Conservation (phyloP, 805 yeast species). For the Lipomyces orientalis region DNA sequence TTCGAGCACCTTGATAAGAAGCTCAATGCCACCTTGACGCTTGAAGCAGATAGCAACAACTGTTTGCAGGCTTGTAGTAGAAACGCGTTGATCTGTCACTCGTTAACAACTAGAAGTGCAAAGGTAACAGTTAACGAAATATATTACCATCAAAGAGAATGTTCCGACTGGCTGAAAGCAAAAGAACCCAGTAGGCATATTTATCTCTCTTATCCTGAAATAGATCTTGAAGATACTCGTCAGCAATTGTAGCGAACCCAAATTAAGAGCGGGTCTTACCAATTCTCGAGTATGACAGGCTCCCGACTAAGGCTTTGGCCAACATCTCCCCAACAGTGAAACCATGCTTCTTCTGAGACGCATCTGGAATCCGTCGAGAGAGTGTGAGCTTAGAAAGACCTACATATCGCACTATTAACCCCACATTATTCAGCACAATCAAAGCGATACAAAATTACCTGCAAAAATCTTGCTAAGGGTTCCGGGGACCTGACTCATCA, state of each 20-base stretch:
- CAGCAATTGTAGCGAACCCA: background rate
- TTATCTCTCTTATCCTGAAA: slow-evolving; percentile 30
- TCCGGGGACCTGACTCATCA: slow-evolving; percentile 36
- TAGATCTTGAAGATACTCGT: slow-evolving; percentile 10
- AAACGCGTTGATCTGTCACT: slow-evolving; percentile 27
- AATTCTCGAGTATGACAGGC: slow-evolving; percentile 30
- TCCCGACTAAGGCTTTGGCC: slow-evolving; percentile 37
- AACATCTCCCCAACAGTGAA: slow-evolving; percentile 41
- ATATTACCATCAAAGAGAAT: slow-evolving; percentile 28
- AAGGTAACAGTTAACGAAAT: background rate
- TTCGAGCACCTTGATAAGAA: slow-evolving; percentile 38
- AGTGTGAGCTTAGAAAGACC: slow-evolving; percentile 34
- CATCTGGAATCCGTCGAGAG: slow-evolving; percentile 32
- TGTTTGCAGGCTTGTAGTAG: slow-evolving; percentile 26
- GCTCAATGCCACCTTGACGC: slow-evolving; percentile 42
- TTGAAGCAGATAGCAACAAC: slow-evolving; percentile 43
- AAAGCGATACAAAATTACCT: slow-evolving; percentile 10
- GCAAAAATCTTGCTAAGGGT: slow-evolving; percentile 28
- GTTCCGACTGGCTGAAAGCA: slow-evolving; percentile 29
- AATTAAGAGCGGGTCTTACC: slow-evolving; percentile 13
- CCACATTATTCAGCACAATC: background rate
- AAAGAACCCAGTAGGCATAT: slow-evolving; percentile 33
- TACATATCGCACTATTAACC: background rate
- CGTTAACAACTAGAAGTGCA: background rate
- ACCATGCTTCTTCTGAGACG: slow-evolving; percentile 39